Evolutionary conservation across 768 basidiomycete species (phyloP), one percentile per base, ranked within the genome.

Genomic region (Coprinopsis strossmayeri): DNA sequence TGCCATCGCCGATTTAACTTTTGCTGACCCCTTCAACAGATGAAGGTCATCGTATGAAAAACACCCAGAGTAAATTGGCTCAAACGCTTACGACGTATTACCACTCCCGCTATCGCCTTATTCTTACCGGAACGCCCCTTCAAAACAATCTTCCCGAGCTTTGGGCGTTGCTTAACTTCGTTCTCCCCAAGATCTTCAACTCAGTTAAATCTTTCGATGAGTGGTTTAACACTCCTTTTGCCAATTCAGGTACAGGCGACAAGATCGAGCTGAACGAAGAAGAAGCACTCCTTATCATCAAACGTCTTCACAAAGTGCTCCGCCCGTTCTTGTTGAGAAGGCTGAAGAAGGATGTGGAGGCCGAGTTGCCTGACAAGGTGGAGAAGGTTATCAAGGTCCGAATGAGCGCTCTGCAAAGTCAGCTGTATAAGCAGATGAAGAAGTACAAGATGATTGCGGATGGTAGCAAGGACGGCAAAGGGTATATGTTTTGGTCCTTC

Each of bases 171-270:
- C 84, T 97, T 61, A 97, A 97, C 65, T 97, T 97, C 62, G 92
- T 87, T 27, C 76, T 92, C 3, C 91, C 91, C 12, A 92, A 90
- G 68, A 82, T 98, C 62, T 98, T 99, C 77, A 98, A 97, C 71
- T 98, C 95, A 0, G 93, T 96, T 52, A 95, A 97, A 64, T 95
- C 93, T 18, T 98, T 99, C 64, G 96, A 98, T 59, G 96, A 98
- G 61, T 99, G 96, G 96, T 99, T 98, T 77, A 98, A 97, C 70
- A 96, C 95, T 1, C 96, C 96, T 0, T 99, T 99, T 56, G 95
- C 96, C 51, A 97, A 91, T 66, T 91, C 93, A n/a, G 95, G 95
- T 25, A 89, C 90, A 0, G 87, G 88, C 7, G 96, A 99, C 69
- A 96, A 95, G 79, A 95, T 98, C 62, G 93, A 96, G 73, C 66